Base-by-base conservation (phyloP, 352 stramenopile species). In the Globisporangium perplexum region DNA sequence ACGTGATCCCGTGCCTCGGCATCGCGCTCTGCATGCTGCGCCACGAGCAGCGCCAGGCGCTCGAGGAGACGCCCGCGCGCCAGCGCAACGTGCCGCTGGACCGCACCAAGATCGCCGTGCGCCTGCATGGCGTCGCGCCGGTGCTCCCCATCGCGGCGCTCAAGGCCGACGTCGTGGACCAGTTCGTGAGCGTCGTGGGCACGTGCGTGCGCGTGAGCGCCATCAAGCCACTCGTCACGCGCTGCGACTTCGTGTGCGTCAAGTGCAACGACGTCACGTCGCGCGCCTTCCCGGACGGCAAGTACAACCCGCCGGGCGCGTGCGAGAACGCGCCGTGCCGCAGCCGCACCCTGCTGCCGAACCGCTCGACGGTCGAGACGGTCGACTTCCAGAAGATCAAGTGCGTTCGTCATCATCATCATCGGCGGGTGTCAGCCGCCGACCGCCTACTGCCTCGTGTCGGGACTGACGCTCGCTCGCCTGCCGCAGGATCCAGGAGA, bases 301-400 rank as follows among this genome's bases (percentile, higher is more conserved):
- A 95, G 46, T 96, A 83, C 60, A 63, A 74, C 23, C 76, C 81
- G 17, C 86, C 86, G 3, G 65, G 62, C 14, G 47, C 59, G 17
- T 96, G 86, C 65, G 76, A 78, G 24, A 85, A 87, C 47, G 50
- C 62, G 18, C 64, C 72, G 1, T 96, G 86, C 35, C 66, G 77
- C 46, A 74, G 75, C 30, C 62, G 64, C n/a, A 80, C 63, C 17
- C 50, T 98, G 53, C 60, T 96, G 28, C 81, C 93, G 24, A 78
- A 94, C 47, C 74, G 89, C 8, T 83, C 84, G 38, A 89, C 85
- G 6, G 89, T 93, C 14, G 72, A 91, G 48, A 96, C 89, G 0
- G 80, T 96, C 22, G 90, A 98, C 62, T 97, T 81, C 57, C 90
- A 97, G 60, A 89, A 86, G 55, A 88, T 94, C 56, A 90, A 90